Evolutionary conservation across 305 asterid genomes (phyloP), one percentile per base, ranked within the genome.

Genomic region (Ilex paraguariensis): DNA sequence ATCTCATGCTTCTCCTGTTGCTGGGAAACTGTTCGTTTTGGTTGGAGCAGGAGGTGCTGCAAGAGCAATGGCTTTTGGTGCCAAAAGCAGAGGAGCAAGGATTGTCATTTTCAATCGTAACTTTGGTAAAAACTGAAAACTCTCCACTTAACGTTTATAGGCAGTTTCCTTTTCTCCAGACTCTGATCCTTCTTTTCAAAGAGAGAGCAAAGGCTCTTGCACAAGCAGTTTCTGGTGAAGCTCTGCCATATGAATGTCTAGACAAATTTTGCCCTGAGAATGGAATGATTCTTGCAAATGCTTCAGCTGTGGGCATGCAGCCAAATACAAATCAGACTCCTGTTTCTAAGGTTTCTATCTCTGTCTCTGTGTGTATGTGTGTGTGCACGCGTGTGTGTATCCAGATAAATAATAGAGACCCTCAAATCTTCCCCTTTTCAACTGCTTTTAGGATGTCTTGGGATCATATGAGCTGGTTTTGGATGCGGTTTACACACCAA

Each of bases 1-100:
- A 64, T 68, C 76, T 31, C 53, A 55, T 8, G 70, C 62, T 63
- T 86, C 95, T 15, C 91, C 91, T 2, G 66, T 86, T 44, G 76
- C 84, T 50, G 88, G 95, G 36, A 81, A 73, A 62, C 57, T 84
- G 74, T 70, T 84, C 44, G 88, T 84, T 32, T 67, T 84, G 76
- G 82, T 84, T 46, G 95, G 95, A 62, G 95, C 95, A 17, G 95
- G 95, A n/a, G 95, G 90, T 31, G 95, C 90, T 6, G 95, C 90
- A 56, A 54, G 88, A 63, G 95, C 95, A 10, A 77, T 86, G 56
- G 95, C 90, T 13, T 86, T 83, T 59, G 95, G 90, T 9, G 95
- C 86, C 54, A 75, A 70, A 66, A 83, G 81, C 74, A 78, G 83
- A 76, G 95, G 95, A 57, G 90, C 88, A 14, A 75, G 94, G 48